Base-by-base conservation (phyloP, 73 alveolate species). In the Uronychia binucleata region DNA sequence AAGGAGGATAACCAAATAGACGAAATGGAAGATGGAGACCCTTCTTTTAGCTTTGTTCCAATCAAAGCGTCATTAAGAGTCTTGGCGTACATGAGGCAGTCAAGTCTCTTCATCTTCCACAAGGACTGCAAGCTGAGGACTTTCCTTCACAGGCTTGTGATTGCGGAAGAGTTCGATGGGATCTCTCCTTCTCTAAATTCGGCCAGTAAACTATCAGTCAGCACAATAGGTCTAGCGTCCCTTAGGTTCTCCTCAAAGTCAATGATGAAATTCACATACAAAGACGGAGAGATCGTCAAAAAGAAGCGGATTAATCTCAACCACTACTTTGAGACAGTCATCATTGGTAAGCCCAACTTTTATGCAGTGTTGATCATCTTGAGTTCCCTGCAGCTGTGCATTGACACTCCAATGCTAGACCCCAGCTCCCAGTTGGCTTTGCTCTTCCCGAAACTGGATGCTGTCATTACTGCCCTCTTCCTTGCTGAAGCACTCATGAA, bases 381-480 rank as follows among this genome's bases (percentile, higher is more conserved):
- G 29, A 85, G 91, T 33, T 90, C 90, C 1, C 74, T 95, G 26
- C 19, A 88, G n/a, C 86, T 93, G 31, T 91, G 90, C 77, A 27
- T 91, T 0, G 93, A 93, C 74, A 58, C 82, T 33, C 96, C 96
- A 0, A 58, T 90, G 13, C 77, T 34, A 31, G 96, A 86, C 59
- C 93, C 93, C 8, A 59, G 87, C 57, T 58, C 88, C 11, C 19
- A 1, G 25, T 1, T 59, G 25, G 88, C 77, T 14, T 46, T 75
- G 14, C 34, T 88, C 77, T 74, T 85, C 14, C 33, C 77, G 11
- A 25, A 77, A 35, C 19, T 80, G 25, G 87, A 80, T 58, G 28
- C 26, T 35, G 87, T 34, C 30, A 5, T 80, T 5, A 35, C 87
- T 0, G 1, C 29, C 79, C 30, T 80, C 35, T 80, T 80, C 34